Conservation (phyloP, 2,329 filamentous ascomycete genomes). For the Colletotrichum liaoningense region DNA sequence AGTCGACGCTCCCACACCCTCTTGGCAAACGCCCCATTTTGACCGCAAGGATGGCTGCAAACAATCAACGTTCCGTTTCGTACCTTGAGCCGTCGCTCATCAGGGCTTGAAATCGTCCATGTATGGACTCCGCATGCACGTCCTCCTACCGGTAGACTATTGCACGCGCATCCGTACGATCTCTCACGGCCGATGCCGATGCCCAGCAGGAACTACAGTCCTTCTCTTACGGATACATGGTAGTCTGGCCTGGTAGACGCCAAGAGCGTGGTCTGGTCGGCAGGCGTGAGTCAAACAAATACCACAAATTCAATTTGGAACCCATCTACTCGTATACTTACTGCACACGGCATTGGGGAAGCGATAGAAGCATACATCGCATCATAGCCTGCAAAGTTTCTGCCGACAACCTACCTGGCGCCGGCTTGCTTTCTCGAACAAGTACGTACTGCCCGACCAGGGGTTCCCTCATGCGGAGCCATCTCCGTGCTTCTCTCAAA, state of each 20-base stretch:
- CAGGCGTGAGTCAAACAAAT: background rate
- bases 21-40: background rate
- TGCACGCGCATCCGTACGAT: background rate
- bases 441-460: constrained; percentile 11
- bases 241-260: background rate
- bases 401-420: background rate
- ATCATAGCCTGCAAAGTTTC: background rate
- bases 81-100: constrained; percentile 24
- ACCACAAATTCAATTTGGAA: background rate
- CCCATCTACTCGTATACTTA: background rate
- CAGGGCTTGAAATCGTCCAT: background rate
- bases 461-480: constrained; percentile 18
- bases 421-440: background rate
- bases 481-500: constrained; percentile 19
- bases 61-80: constrained; percentile 37
- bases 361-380: constrained; percentile 9
- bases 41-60: constrained; percentile 31
- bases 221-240: background rate
- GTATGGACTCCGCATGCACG: too few relatives aligned
- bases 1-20: constrained; percentile 15
- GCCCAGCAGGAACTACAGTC: background rate
- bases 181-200: background rate
- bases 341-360: background rate
- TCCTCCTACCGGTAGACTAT: background rate
- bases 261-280: constrained; percentile 1